Evolutionary conservation across 1,284 basidiomycete genomes (phyloP), one percentile per base, ranked within the genome.

Genomic region (Fistulinella cinereoalba): DNA sequence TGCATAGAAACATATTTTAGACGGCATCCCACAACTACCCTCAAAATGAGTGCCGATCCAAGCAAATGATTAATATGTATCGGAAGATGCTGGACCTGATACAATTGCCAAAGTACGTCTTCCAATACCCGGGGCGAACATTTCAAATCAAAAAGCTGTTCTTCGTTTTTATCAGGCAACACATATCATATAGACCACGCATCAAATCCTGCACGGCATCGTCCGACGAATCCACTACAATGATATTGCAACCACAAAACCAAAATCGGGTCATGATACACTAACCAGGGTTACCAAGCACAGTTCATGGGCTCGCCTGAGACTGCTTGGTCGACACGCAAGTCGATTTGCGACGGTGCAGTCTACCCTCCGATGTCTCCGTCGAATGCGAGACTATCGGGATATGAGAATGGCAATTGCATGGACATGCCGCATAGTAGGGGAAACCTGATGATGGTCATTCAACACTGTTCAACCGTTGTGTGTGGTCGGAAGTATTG

Each of bases 361-460:
- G 7, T 24, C 41, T 41, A 52, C 29, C 37, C 46, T 24, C 8
- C 22, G 15, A 34, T 56, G 44, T 57, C 44, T 56, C 41, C 43
- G 38, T 23, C 44, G 29, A 33, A 40, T 40, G 44, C 23, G 33
- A 28, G 36, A n/a, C n/a, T 24, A 41, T 41, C 44, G 43, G 41
- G 25, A 11, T 25, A 53, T 27, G 25, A n/a, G n/a, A n/a, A n/a
- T n/a, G n/a, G n/a, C n/a, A n/a, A n/a, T n/a, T n/a, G n/a, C n/a
- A n/a, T n/a, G n/a, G n/a, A n/a, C n/a, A n/a, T n/a, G n/a, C n/a
- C n/a, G n/a, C n/a, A n/a, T n/a, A n/a, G n/a, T n/a, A n/a, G n/a
- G n/a, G n/a, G n/a, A n/a, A n/a, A n/a, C n/a, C n/a, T n/a, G n/a
- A n/a, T n/a, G n/a, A n/a, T n/a, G n/a, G n/a, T n/a, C n/a, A n/a